Conservation (phyloP, 495 filamentous ascomycete genomes). For the Hypomontagnella monticulosa region DNA sequence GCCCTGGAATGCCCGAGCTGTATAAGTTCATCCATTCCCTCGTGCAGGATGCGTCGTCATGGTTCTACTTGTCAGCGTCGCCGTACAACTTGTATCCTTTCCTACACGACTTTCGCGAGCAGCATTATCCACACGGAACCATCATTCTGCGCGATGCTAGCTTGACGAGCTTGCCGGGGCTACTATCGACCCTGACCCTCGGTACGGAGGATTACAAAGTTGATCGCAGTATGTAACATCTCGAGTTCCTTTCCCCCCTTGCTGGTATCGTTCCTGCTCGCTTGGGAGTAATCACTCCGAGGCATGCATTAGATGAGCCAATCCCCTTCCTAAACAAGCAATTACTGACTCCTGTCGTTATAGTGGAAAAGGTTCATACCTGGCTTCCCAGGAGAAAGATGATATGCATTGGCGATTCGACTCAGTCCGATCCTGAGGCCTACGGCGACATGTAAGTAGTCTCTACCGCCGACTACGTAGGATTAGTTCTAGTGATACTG, state of each 20-base stretch:
- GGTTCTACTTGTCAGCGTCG: conserved; percentile 94
- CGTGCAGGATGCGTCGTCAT: conserved; percentile 69
- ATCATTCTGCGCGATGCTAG: conserved; percentile 84
- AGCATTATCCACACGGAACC: conserved; percentile 78
- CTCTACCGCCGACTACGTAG: neutral
- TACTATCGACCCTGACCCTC: conserved; percentile 80
- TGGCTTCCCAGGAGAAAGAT: conserved; percentile 83
- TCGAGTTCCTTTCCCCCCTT: too few species aligned
- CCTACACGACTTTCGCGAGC: conserved; percentile 74
- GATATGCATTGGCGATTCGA: conserved; percentile 88
- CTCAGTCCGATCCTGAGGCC: conserved; percentile 89
- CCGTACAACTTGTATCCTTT: conserved; percentile 96
- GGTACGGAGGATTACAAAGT: conserved; percentile 89
- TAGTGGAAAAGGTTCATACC: conserved; percentile 75
- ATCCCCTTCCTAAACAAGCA: too few species aligned
- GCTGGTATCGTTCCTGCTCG: too few species aligned
- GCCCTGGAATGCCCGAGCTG: conserved; percentile 83
- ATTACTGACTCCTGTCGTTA: too few species aligned
- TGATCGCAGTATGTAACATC: too few species aligned
- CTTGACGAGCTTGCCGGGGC: conserved; percentile 86
- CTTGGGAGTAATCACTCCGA: too few species aligned
- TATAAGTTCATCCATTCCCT: conserved; percentile 70
- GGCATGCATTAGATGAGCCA: too few species aligned
- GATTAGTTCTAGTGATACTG: neutral
- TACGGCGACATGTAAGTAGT: conserved; percentile 76